Percentiles rank a stretch among this genome's conserved stretches.
These are phyloP conservation scores for Cupressus sempervirens DNA, from an alignment of 75 land plant species.

Conservation along the genomic window DNA sequence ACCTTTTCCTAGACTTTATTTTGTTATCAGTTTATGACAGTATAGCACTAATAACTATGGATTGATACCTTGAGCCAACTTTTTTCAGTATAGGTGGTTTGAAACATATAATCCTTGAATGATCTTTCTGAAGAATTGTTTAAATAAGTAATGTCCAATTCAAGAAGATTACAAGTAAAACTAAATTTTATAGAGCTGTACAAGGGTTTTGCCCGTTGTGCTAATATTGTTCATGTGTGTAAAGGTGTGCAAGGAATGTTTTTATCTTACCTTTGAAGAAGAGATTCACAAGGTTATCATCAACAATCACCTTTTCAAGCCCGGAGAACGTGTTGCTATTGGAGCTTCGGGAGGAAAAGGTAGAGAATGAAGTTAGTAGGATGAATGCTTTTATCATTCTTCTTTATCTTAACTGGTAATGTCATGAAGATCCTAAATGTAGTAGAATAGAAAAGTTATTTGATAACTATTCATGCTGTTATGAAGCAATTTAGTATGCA, in stretches of 20 bases:
- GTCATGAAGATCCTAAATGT: neutral
- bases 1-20: neutral
- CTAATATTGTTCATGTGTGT: neutral
- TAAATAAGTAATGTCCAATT: neutral
- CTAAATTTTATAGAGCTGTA: neutral
- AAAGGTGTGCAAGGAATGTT: constrained; percentile 94
- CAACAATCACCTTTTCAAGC: constrained; percentile 70
- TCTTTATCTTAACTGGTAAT: neutral
- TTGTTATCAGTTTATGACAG: constrained; percentile 2
- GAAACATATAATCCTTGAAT: neutral
- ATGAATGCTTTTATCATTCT: neutral
- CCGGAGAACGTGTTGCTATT: constrained; percentile 91
- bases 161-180: neutral
- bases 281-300: constrained; percentile 89
- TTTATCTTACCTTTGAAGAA: constrained; percentile 76
- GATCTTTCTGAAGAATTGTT: neutral
- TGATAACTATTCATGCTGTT: neutral
- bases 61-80: neutral
- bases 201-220: constrained; percentile 1
- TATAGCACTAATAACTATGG: neutral
- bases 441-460: neutral
- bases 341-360: constrained; percentile 99
- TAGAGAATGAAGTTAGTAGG: constrained; percentile 7
- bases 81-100: neutral
- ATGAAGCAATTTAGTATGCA: neutral